Evolutionary conservation across 192 early-diverging fungal genomes (phyloP).

Genomic region (Cetraspora pellucida): DNA sequence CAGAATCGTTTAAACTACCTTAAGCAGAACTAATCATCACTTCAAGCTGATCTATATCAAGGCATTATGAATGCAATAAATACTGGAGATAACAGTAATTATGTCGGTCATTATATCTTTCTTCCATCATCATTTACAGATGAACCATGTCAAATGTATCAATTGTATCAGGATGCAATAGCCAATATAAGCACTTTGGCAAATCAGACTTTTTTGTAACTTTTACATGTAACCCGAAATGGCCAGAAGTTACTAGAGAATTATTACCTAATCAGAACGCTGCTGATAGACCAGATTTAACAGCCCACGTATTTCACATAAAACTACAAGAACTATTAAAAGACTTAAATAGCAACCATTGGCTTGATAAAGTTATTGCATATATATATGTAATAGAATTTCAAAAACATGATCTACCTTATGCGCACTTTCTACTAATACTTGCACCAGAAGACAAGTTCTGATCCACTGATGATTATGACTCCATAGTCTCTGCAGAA

Average conservation of each 20-base stretch:
- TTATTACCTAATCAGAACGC: conserved; percentile 19
- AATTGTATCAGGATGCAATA: conserved; percentile 38
- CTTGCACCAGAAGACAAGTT: conserved; percentile 23
- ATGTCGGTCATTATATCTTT: conserved; percentile 1
- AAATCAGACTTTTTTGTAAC: conserved; percentile 47
- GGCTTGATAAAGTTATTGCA: conserved; percentile 38
- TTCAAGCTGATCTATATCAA: too few relatives aligned
- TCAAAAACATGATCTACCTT: conserved; percentile 47
- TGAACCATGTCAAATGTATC: conserved; percentile 34
- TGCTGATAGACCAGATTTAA: conserved; percentile 35
- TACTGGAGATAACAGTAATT: too few relatives aligned
- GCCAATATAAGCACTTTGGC: conserved; percentile 30
- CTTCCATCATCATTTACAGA: conserved; percentile 38
- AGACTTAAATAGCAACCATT: conserved; percentile 21
- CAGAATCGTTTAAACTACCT: too few relatives aligned
- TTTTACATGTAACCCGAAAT: conserved; percentile 39
- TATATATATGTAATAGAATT: conserved; percentile 43
- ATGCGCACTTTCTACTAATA: conserved; percentile 44
- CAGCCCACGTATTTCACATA: conserved; percentile 28
- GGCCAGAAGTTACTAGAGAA: conserved; percentile 35
- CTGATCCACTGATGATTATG: conserved; percentile 23
- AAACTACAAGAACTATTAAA: conserved; percentile 26
- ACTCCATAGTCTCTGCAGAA: conserved; percentile 12
- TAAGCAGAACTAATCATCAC: too few relatives aligned
- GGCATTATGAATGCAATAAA: too few relatives aligned